These are phyloP conservation scores for Suhomyces bokatorum DNA, from an alignment of 1,139 yeast genomes.

Conservation along the genomic window DNA sequence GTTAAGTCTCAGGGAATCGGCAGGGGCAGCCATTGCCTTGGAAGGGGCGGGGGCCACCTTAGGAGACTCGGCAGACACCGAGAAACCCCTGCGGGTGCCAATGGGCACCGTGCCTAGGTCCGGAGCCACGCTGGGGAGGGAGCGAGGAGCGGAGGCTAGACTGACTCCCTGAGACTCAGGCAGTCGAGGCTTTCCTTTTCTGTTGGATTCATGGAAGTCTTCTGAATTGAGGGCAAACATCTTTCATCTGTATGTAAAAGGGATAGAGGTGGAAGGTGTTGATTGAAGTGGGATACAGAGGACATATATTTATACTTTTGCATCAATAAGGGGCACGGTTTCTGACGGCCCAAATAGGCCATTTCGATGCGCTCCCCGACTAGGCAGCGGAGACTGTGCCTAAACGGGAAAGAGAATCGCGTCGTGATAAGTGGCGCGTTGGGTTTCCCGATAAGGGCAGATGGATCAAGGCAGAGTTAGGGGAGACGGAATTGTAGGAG, in stretches of 20 bases:
- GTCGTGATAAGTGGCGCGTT: no score
- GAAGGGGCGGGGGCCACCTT: neutral
- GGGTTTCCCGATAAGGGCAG: no score
- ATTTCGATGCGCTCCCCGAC: no score
- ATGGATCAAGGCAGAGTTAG: no score
- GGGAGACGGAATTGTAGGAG: no score
- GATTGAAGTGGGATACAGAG: neutral
- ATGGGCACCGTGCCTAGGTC: slow-evolving; percentile 3
- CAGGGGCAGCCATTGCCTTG: slow-evolving; percentile 1
- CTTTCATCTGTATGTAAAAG: slow-evolving; percentile 13
- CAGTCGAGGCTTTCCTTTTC: slow-evolving; percentile 46
- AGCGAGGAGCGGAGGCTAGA: slow-evolving; percentile 11
- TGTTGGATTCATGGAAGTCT: slow-evolving; percentile 37
- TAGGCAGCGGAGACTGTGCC: no score
- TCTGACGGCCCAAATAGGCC: no score
- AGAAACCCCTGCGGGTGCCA: slow-evolving; percentile 6
- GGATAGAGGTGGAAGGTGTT: neutral
- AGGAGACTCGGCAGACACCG: neutral
- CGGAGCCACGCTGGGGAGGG: slow-evolving; percentile 5
- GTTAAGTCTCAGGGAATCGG: slow-evolving; percentile 18
- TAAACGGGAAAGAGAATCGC: no score
- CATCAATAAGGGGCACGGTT: neutral
- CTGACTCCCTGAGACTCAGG: slow-evolving; percentile 40
- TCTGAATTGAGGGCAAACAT: slow-evolving; percentile 33
- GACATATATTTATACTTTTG: slow-evolving; percentile 1